These are phyloP conservation scores for Vicia faba DNA, from an alignment of 306 rosid genomes.

Conservation along the genomic window DNA sequence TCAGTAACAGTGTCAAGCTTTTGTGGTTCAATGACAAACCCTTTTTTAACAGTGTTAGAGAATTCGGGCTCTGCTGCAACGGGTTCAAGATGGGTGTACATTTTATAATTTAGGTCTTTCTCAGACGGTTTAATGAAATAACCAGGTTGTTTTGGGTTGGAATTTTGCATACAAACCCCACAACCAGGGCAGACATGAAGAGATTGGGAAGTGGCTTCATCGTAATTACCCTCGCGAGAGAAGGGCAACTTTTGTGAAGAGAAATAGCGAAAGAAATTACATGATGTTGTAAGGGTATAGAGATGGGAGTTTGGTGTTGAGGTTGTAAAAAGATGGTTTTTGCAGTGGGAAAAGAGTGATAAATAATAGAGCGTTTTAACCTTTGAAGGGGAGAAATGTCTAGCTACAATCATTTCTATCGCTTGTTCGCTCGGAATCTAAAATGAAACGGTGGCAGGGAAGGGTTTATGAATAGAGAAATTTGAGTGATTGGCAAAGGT, in stretches of 20 bases:
- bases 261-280: conserved; percentile 35
- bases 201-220: conserved; percentile 51
- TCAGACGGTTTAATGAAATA: conserved; percentile 75
- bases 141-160: conserved; percentile 74
- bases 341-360: conserved; percentile 33
- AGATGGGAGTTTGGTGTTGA: conserved; percentile 22
- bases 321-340: too few relatives aligned
- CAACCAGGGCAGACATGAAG: conserved; percentile 78
- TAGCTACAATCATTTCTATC: conserved; percentile 44
- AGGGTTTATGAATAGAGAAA: too few relatives aligned
- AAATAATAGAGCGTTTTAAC: conserved; percentile 38
- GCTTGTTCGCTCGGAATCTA: background rate
- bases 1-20: conserved; percentile 23
- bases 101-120: conserved; percentile 58
- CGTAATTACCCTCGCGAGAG: conserved; percentile 82
- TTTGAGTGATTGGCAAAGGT: too few relatives aligned
- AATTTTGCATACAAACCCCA: conserved; percentile 83
- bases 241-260: conserved; percentile 48
- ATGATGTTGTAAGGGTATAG: conserved; percentile 26
- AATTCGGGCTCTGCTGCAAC: conserved; percentile 66
- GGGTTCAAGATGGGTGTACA: conserved; percentile 56
- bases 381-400: conserved; percentile 45
- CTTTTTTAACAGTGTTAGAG: conserved; percentile 69
- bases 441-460: too few relatives aligned
- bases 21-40: conserved; percentile 59